Conservation (phyloP, 306 rosid genomes). For the Quercus glauca region DNA sequence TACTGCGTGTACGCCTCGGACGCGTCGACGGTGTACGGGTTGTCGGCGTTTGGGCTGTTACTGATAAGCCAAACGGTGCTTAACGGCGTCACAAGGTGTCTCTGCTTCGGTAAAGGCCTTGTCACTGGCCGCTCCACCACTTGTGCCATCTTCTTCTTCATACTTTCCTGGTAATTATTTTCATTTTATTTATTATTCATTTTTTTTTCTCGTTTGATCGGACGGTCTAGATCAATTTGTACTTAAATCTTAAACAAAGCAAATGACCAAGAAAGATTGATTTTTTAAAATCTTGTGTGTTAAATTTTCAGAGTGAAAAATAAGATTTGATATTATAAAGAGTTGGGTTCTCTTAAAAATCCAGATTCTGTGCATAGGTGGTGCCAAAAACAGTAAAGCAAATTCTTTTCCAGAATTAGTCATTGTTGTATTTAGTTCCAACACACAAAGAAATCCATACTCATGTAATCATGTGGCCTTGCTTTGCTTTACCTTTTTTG, state of each 20-base stretch:
- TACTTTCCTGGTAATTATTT: constrained; percentile 64
- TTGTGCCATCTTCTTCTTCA: constrained; percentile 61
- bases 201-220: background rate
- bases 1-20: constrained; percentile 74
- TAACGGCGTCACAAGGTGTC: constrained; percentile 77
- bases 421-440: background rate
- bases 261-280: too few relatives aligned
- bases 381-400: too few relatives aligned
- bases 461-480: too few relatives aligned
- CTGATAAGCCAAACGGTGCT: constrained; percentile 64
- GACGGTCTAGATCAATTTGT: background rate
- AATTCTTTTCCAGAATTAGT: background rate
- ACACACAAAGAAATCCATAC: too few relatives aligned
- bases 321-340: too few relatives aligned
- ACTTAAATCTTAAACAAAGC: too few relatives aligned
- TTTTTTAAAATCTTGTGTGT: too few relatives aligned
- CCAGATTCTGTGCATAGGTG: too few relatives aligned
- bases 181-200: background rate
- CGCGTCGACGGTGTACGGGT: constrained; percentile 88
- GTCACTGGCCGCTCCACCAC: constrained; percentile 61
- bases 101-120: constrained; percentile 90
- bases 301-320: too few relatives aligned
- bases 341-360: too few relatives aligned
- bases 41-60: constrained; percentile 62
- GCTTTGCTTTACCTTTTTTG: too few relatives aligned